Evolutionary conservation across 1,139 yeast genomes (phyloP).

Genomic region (Kodamaea arcana): DNA sequence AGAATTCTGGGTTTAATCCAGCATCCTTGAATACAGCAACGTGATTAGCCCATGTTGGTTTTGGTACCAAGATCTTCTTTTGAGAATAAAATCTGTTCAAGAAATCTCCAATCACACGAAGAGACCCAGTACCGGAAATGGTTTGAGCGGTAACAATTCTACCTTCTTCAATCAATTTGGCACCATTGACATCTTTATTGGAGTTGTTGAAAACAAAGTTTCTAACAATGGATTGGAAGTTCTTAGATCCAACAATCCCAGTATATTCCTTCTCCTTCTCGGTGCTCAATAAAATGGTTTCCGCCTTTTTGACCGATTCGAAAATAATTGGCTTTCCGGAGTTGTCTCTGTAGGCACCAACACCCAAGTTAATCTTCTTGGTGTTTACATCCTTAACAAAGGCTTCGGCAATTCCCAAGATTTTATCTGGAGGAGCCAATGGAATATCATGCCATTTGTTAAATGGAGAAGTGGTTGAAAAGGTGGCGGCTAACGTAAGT

Average conservation of each 20-base stretch:
- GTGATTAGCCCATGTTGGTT: conserved; percentile 79
- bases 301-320: conserved; percentile 48
- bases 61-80: conserved; percentile 53
- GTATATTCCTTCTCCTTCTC: conserved; percentile 58
- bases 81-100: conserved; percentile 43
- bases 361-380: conserved; percentile 46
- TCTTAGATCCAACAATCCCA: conserved; percentile 49
- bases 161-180: conserved; percentile 41
- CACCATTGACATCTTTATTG: conserved; percentile 45
- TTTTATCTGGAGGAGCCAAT: conserved; percentile 71
- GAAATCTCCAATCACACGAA: conserved; percentile 54
- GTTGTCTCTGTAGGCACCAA: conserved; percentile 49
- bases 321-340: conserved; percentile 45
- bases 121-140: conserved; percentile 58
- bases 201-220: conserved; percentile 50
- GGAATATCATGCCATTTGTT: conserved; percentile 43
- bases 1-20: conserved; percentile 41
- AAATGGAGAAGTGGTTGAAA: conserved; percentile 18
- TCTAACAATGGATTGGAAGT: conserved; percentile 46
- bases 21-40: conserved; percentile 53
- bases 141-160: conserved; percentile 56
- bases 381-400: conserved; percentile 38
- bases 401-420: conserved; percentile 62
- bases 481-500: conserved; percentile 4
- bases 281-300: conserved; percentile 31